Base-by-base conservation (phyloP, 2,329 filamentous ascomycete species). In the Fusarium sp. region DNA sequence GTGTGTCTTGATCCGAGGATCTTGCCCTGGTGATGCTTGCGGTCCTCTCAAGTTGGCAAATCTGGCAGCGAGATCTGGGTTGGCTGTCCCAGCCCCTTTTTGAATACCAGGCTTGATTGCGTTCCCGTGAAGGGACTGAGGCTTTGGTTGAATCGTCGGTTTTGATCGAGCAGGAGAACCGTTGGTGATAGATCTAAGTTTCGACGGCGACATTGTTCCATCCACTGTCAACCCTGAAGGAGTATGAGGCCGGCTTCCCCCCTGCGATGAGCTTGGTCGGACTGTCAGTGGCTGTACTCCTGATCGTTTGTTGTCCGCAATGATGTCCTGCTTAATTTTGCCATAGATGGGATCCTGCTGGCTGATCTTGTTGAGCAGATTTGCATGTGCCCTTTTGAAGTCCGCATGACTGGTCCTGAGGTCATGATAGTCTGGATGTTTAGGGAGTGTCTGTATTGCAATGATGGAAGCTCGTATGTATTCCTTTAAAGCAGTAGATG, bases 401-500 rank as follows among this genome's bases (percentile, higher is more conserved):
- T 87, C 83, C 42, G 82, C 80, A 27, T 83, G 82, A 51, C 90
- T 88, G 40, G 81, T 81, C 73, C 89, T 87, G 62, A 94, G 83
- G 54, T 87, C 84, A 29, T 89, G 87, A 78, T 90, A 97, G 67
- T 95, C 92, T 60, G 87, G 89, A 78, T 97, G 94, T 38, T 85
- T 86, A 4, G 93, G 92, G 27, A 98, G 90, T 44, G 90, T 83
- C 59, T 95, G 90, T 53, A 94, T 86, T 16, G 92, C 88, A 59
- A 98, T 91, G 61, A 94, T 90, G 64, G 88, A 94, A 14, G 95
- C 93, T 68, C 91, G 89, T 62, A 98, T 87, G 77, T 95, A 98
- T 66, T 97, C 92, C 70, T 92, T 88, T 59, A 97, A 91, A 5
- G 95, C 95, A 40, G 89, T 80, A 76, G 96, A 94, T 7, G 90